These are phyloP conservation scores for Mallotus japonicus DNA, from an alignment of 441 rosid species.

Conservation along the genomic window DNA sequence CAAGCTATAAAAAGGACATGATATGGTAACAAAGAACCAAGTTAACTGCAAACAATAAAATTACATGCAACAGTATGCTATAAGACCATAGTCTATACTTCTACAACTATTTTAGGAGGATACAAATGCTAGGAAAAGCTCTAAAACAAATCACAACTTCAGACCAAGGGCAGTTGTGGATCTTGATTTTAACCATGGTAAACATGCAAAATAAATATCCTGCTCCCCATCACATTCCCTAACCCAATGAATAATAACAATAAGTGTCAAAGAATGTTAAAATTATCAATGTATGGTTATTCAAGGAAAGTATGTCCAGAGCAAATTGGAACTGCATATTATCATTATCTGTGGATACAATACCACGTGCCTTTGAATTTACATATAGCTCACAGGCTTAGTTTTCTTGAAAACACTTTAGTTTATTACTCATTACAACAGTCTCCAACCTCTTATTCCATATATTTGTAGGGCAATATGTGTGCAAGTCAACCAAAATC, in stretches of 20 bases:
- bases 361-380: not conserved
- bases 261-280: not conserved
- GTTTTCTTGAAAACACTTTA: not conserved
- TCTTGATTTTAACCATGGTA: not conserved
- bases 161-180: not conserved
- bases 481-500: not conserved
- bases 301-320: not conserved
- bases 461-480: not conserved
- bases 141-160: not conserved
- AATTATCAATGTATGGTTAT: too few relatives aligned
- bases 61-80: not conserved
- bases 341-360: not conserved
- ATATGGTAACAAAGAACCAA: not conserved
- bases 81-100: not conserved
- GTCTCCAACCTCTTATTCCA: not conserved
- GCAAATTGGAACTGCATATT: not conserved
- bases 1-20: not conserved
- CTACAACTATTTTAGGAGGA: not conserved
- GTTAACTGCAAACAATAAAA: not conserved
- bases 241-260: not conserved
- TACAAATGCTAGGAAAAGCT: not conserved
- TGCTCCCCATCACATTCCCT: not conserved
- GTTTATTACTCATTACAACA: not conserved
- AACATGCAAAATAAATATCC: not conserved
- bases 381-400: not conserved